Evolutionary conservation across 2,329 filamentous ascomycete genomes (phyloP).

Genomic region (Colletotrichum higginsianum): DNA sequence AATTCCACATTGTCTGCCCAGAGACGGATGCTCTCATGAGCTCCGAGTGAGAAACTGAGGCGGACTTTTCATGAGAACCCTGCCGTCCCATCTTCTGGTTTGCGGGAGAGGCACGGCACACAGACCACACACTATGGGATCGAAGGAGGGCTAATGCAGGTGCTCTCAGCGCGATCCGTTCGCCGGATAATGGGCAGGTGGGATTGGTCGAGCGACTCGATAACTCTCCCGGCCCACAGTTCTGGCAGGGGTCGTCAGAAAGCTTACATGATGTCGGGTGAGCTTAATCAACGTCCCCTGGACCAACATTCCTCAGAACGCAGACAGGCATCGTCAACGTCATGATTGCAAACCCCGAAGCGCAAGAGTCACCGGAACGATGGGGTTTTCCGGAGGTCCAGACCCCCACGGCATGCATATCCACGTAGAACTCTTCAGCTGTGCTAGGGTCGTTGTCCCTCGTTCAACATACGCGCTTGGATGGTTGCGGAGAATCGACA

Average conservation of each 20-base stretch:
- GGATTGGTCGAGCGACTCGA: slow-evolving; percentile 14
- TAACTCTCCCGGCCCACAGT: slow-evolving; percentile 7
- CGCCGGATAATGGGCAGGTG: not conserved
- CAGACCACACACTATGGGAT: not conserved
- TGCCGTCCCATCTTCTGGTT: not conserved
- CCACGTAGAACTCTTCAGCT: not conserved
- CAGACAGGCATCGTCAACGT: slow-evolving; percentile 13
- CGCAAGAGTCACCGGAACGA: not conserved
- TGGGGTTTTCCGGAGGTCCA: not conserved
- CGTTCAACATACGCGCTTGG: not conserved
- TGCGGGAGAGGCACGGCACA: slow-evolving; percentile 10
- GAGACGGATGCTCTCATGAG: not conserved
- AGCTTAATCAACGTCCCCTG: slow-evolving; percentile 34
- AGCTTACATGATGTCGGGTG: slow-evolving; percentile 22
- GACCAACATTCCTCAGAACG: slow-evolving; percentile 5
- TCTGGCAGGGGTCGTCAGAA: slow-evolving; percentile 16
- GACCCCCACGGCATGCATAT: not conserved
- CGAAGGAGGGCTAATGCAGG: slow-evolving; percentile 32
- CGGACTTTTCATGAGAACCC: not conserved
- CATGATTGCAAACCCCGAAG: not conserved
- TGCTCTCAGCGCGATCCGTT: slow-evolving; percentile 9
- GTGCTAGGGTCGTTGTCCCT: not conserved
- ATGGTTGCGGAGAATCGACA: slow-evolving; percentile 33
- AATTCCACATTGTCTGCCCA: not conserved
- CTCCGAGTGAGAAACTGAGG: not conserved